Base-by-base conservation (phyloP, 208 protist species). In the Acanthamoeba royreba region DNA sequence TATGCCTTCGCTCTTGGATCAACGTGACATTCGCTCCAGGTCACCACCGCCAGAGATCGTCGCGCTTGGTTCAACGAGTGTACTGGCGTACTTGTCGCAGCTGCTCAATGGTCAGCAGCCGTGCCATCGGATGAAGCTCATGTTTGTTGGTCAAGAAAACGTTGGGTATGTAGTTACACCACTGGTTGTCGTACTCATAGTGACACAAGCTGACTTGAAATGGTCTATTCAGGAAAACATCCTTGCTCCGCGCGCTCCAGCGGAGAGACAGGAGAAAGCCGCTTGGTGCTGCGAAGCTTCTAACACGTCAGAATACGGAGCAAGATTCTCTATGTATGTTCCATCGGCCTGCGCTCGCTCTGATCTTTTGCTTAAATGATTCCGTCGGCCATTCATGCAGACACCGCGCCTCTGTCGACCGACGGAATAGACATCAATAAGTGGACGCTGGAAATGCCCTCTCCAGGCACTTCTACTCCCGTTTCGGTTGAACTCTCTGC, bases 391-490 rank as follows among this genome's bases (percentile, higher is more conserved):
- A 72, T 35, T 81, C 15, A 81, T 77, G 7, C 77, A 58, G 77
- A n/a, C 42, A 11, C 11, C 15, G 46, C 45, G 4, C 45, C 81
- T n/a, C 45, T 89, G 3, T 92, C 88, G 4, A 92, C 88, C n/a
- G 88, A 92, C 35, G 88, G 88, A 0, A 92, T 92, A 28, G 88
- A 92, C n/a, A 92, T 92, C 47, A 61, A 92, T 11, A 5, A 79
- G 17, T 79, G 53, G 88, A 42, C 4, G 22, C 22, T 92, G 33
- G 22, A 25, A 7, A 74, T 92, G 17, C 53, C 63, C 28, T 35
- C 4, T 5, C 55, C 15, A 8, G 88, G 49, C 22, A 2, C 22
- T 31, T 22, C 43, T 0, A 43, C 19, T 33, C 58, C 33, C n/a
- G n/a, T n/a, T 33, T 15, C 69, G 42, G 22, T 49, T 15, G 22